Percentiles rank a stretch among this genome's conserved stretches.
These are phyloP conservation scores for Marasmius sp. DNA, from an alignment of 1,284 basidiomycete species.

Conservation along the genomic window DNA sequence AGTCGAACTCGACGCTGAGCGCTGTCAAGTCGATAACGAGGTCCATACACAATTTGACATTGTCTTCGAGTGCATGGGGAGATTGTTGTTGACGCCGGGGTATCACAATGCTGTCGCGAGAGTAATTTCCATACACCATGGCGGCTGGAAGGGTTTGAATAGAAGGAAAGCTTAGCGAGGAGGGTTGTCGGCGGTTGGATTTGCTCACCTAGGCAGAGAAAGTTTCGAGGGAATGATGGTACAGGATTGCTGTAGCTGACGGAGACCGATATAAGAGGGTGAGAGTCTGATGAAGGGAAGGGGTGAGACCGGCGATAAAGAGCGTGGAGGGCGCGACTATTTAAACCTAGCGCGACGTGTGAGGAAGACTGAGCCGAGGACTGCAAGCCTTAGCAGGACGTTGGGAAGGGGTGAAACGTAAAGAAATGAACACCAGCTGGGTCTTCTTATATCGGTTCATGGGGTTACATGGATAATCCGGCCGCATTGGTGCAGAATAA, in stretches of 20 bases:
- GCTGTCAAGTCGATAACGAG: conserved; percentile 31
- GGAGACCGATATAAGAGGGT: no score
- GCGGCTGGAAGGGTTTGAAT: not conserved
- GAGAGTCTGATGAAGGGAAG: not conserved
- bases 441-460: not conserved
- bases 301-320: not conserved
- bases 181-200: not conserved
- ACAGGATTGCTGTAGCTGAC: no score
- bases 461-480: not conserved
- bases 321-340: not conserved
- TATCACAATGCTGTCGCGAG: not conserved
- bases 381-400: not conserved
- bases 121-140: not conserved
- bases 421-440: not conserved
- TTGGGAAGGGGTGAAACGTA: not conserved
- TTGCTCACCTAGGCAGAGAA: not conserved
- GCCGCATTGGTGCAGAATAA: not conserved
- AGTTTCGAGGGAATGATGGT: not conserved
- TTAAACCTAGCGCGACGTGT: not conserved
- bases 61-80: not conserved
- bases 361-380: not conserved
- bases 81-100: not conserved
- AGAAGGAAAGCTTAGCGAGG: not conserved
- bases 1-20: conserved; percentile 34
- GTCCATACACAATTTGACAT: not conserved